Evolutionary conservation across 1,284 basidiomycete species (phyloP).

Genomic region (Dichomitus squalens): DNA sequence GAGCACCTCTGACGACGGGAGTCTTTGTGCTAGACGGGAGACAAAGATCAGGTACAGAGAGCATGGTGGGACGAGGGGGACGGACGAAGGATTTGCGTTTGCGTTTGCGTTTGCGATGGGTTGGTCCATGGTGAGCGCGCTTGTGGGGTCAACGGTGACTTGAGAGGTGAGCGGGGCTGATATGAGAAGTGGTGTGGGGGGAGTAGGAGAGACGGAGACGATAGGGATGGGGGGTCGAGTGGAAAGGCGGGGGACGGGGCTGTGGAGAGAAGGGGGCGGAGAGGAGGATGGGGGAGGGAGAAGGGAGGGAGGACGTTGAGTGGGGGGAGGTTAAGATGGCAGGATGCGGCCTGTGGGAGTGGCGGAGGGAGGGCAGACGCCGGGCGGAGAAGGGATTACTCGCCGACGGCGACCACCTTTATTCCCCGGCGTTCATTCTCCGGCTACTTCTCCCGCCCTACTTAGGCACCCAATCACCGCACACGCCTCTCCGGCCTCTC

Average conservation of each 20-base stretch:
- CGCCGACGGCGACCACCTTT: constrained; percentile 8
- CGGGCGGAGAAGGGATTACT: background rate
- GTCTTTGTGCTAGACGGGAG: constrained; percentile 42
- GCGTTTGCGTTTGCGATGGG: constrained; percentile 5
- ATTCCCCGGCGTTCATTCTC: constrained; percentile 23
- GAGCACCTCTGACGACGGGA: constrained; percentile 69
- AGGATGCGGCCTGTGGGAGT: constrained; percentile 8
- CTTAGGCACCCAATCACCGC: constrained; percentile 9
- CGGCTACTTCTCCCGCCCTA: constrained; percentile 20
- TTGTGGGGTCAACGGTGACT: constrained; percentile 14
- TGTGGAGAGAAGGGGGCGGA: constrained; percentile 6
- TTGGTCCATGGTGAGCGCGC: constrained; percentile 19
- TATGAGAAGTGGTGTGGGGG: background rate
- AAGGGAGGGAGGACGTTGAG: constrained; percentile 13
- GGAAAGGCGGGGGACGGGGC: background rate
- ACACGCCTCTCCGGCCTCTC: background rate
- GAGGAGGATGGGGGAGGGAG: constrained; percentile 32
- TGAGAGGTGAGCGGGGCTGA: constrained; percentile 12
- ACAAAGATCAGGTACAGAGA: background rate
- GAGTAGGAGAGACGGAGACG: background rate
- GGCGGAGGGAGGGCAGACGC: constrained; percentile 1
- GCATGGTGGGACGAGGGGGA: background rate
- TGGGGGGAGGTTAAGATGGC: constrained; percentile 14
- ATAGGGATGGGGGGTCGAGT: background rate
- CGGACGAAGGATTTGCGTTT: background rate